phyloP scores from a whole-genome alignment of 768 basidiomycete species.

The Termitomyces sp. region DNA sequence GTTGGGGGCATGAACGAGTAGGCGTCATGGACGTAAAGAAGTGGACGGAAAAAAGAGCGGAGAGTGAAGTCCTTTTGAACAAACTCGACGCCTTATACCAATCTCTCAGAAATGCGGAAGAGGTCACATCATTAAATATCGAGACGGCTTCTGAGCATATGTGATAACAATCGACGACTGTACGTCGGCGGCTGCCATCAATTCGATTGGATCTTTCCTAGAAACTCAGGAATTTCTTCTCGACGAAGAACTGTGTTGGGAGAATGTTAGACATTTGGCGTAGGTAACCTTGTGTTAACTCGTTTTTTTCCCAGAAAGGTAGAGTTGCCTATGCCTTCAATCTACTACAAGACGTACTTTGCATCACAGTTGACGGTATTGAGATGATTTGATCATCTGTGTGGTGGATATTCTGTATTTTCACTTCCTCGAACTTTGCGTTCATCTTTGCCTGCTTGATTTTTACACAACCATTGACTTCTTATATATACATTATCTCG shows the following conservation, averaged over 20 bases:
- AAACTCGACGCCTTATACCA: slow-evolving; percentile 52
- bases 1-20: slow-evolving; percentile 51
- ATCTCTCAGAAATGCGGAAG: slow-evolving; percentile 22
- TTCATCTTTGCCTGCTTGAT: not conserved
- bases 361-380: not conserved
- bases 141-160: slow-evolving; percentile 10
- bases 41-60: slow-evolving; percentile 44
- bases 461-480: not conserved
- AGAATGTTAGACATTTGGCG: not conserved
- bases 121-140: slow-evolving; percentile 8
- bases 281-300: not conserved
- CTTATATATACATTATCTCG: not conserved
- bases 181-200: too few relatives aligned
- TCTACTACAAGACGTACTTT: not conserved
- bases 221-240: not conserved
- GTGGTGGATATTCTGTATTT: not conserved
- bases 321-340: not conserved
- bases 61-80: slow-evolving; percentile 41
- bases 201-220: not conserved
- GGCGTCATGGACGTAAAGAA: slow-evolving; percentile 40
- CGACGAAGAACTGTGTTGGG: not conserved
- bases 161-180: not conserved
- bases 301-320: not conserved
- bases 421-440: not conserved
- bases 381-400: not conserved